These are phyloP conservation scores for Lachancea nothofagi DNA, from an alignment of 805 yeast species.

Conservation along the genomic window DNA sequence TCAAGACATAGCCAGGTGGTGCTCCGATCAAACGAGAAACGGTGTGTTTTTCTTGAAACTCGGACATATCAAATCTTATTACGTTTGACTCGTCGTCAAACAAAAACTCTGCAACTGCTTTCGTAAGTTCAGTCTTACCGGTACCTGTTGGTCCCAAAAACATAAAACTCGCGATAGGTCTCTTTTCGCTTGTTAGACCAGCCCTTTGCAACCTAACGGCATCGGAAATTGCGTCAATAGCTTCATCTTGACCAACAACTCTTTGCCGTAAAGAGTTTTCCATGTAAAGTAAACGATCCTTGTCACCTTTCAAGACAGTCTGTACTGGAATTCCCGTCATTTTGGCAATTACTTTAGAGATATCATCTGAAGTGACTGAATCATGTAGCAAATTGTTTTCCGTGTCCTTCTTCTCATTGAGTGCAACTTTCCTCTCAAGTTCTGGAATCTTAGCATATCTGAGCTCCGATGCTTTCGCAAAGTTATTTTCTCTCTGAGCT, in stretches of 20 bases:
- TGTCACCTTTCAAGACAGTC: slow-evolving; percentile 88
- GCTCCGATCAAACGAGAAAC: slow-evolving; percentile 91
- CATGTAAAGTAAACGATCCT: slow-evolving; percentile 85
- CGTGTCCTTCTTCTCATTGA: slow-evolving; percentile 37
- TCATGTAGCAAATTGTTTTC: slow-evolving; percentile 53
- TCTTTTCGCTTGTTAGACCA: slow-evolving; percentile 86
- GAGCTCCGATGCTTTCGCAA: slow-evolving; percentile 81
- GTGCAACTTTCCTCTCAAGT: slow-evolving; percentile 56
- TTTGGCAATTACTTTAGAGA: slow-evolving; percentile 83
- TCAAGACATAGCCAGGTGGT: slow-evolving; percentile 97
- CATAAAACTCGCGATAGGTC: slow-evolving; percentile 96
- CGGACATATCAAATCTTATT: slow-evolving; percentile 94
- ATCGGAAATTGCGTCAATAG: slow-evolving; percentile 81
- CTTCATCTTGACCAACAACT: slow-evolving; percentile 95
- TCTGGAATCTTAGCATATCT: slow-evolving; percentile 85
- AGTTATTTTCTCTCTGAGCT: slow-evolving; percentile 78
- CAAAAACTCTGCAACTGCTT: slow-evolving; percentile 83
- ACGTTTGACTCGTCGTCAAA: slow-evolving; percentile 86
- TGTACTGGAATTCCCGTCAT: slow-evolving; percentile 96
- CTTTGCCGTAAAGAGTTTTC: slow-evolving; percentile 68
- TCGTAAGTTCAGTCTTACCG: slow-evolving; percentile 94
- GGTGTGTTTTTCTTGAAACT: slow-evolving; percentile 91
- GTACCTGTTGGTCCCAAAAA: slow-evolving; percentile 98
- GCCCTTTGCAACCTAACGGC: slow-evolving; percentile 96
- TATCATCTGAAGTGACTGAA: slow-evolving; percentile 89